Conservation (phyloP, 345 rosid species). For the Odontarrhena argentea region DNA sequence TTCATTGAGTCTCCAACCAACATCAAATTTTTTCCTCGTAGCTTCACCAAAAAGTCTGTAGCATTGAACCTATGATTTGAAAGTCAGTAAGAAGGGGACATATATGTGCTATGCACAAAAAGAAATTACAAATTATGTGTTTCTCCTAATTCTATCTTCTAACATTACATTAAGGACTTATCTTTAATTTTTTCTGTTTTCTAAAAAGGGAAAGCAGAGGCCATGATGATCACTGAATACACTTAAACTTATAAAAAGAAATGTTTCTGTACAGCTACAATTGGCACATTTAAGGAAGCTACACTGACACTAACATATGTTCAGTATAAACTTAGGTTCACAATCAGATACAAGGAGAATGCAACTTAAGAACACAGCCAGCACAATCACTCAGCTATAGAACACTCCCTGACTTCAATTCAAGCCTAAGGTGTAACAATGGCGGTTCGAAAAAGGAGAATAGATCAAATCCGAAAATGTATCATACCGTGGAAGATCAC, state of each 20-base stretch:
- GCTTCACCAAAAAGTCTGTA: constrained; percentile 82
- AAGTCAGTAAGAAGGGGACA: constrained; percentile 21
- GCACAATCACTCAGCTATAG: neutral
- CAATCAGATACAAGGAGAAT: neutral
- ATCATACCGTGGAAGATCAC: constrained; percentile 70
- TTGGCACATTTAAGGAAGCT: neutral
- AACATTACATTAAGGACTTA: neutral
- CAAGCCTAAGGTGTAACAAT: constrained; percentile 17
- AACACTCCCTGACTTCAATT: neutral
- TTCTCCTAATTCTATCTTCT: neutral
- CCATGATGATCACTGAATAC: constrained; percentile 18
- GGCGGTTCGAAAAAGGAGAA: constrained; percentile 10
- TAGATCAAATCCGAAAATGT: neutral
- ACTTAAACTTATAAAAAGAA: neutral
- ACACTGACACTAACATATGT: neutral
- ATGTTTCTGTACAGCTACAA: neutral
- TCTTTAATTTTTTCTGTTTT: neutral
- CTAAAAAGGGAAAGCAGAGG: constrained; percentile 7
- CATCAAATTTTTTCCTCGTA: constrained; percentile 81
- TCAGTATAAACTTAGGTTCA: constrained; percentile 10
- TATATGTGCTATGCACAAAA: neutral
- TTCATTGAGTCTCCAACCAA: constrained; percentile 97
- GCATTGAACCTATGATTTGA: constrained; percentile 84
- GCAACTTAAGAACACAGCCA: neutral
- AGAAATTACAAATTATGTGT: neutral